Base-by-base conservation (phyloP, 768 basidiomycete species). In the Dioszegia aurantiaca region DNA sequence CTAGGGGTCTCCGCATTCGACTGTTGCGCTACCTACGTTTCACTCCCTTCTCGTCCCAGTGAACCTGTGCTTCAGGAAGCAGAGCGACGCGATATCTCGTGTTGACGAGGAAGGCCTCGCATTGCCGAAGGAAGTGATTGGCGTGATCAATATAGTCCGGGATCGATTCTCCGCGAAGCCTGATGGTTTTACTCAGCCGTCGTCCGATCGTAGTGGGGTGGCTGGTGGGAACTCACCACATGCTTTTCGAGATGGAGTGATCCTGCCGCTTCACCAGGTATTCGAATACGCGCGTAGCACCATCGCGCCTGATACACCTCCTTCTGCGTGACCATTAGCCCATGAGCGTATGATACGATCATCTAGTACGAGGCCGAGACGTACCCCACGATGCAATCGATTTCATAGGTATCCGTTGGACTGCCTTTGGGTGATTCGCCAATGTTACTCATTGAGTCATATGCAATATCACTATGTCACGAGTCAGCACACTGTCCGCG, bases 251-350 rank as follows among this genome's bases (percentile, higher is more conserved):
- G 0, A 55, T 37, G 3, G 26, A 21, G n/a, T 17, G 24, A 9
- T 41, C 58, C 3, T 27, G 5, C 58, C 58, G 55, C 27, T 55
- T 54, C 21, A 55, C 58, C 8, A 60, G 37, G 27, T 39, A 60
- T 24, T 54, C 52, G 21, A 36, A 60, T 11, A 42, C 16, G 6
- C 40, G 40, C 21, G 9, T 21, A 5, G 17, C 9, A 36, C 36
- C 30, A 26, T 30, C 43, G 12, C 39, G 6, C 31, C 43, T 54
- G 31, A 27, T 27, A n/a, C 28, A 37, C 27, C 30, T 31, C 27
- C 37, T 11, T 19, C 39, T 19, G 40, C 28, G 27, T 24, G 33
- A 6, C 8, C 33, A 14, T 33, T 14, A 33, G 33, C 6, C 14
- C 33, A 33, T 33, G 33, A 6, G 14, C 33, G 33, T 14, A 33